Evolutionary conservation across 768 basidiomycete species (phyloP).

Genomic region (Podaxis mareebaensis): DNA sequence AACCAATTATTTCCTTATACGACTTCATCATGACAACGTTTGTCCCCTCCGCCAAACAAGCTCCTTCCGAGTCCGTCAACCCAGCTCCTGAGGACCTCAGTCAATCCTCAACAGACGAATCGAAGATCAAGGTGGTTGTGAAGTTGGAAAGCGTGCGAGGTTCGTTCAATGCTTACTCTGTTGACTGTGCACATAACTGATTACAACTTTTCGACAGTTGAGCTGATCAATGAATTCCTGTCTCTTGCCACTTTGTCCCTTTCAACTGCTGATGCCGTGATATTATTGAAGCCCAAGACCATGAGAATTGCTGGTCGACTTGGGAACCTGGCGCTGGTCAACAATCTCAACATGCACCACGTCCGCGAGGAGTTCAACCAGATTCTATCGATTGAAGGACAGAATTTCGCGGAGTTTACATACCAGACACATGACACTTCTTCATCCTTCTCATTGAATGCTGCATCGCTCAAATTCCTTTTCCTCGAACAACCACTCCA

Average conservation of each 20-base stretch:
- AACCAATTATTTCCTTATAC: conserved; percentile 87
- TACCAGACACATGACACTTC: conserved; percentile 89
- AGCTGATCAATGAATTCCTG: conserved; percentile 69
- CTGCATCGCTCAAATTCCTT: conserved; percentile 89
- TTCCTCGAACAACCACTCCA: conserved; percentile 92
- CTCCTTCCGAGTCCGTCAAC: neutral
- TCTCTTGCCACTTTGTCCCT: conserved; percentile 84
- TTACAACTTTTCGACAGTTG: conserved; percentile 46
- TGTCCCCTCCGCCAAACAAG: conserved; percentile 43
- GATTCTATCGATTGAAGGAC: conserved; percentile 90
- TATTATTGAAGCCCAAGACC: conserved; percentile 70
- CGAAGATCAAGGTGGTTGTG: conserved; percentile 77
- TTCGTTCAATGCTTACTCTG: conserved; percentile 29
- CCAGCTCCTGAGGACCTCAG: neutral
- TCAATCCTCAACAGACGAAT: neutral
- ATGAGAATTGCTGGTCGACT: conserved; percentile 80
- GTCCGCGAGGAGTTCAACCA: conserved; percentile 74
- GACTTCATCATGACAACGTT: conserved; percentile 99
- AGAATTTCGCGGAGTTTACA: conserved; percentile 89
- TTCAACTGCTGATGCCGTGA: conserved; percentile 84
- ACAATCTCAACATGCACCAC: conserved; percentile 57
- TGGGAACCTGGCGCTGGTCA: conserved; percentile 80
- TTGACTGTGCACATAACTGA: neutral
- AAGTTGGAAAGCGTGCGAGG: conserved; percentile 85
- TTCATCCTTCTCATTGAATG: conserved; percentile 75